These are phyloP conservation scores for Talaromyces proteolyticus DNA, from an alignment of 495 filamentous ascomycete species.

Conservation along the genomic window DNA sequence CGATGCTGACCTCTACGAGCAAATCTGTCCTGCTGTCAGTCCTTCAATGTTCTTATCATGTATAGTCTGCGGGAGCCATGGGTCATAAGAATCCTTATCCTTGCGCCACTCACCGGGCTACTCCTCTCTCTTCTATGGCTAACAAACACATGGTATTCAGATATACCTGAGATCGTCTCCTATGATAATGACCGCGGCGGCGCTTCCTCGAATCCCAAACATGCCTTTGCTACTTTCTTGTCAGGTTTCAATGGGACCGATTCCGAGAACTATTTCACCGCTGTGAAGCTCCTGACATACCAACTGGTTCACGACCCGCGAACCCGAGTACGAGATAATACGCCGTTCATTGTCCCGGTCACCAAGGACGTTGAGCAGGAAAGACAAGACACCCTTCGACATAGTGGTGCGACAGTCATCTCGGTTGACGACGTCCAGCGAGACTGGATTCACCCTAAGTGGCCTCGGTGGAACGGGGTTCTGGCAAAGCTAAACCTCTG, in stretches of 20 bases:
- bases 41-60: background rate
- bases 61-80: background rate
- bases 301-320: conserved; percentile 36
- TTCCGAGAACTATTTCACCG: conserved; percentile 23
- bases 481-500: conserved; percentile 36
- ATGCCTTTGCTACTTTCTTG: conserved; percentile 1
- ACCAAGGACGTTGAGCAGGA: conserved; percentile 13
- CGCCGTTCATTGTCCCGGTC: conserved; percentile 29
- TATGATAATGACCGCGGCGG: background rate
- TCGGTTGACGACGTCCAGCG: conserved; percentile 18
- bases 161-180: background rate
- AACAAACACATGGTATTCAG: background rate
- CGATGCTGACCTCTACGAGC: background rate
- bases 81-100: background rate
- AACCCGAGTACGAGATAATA: conserved; percentile 17
- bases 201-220: background rate
- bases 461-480: conserved; percentile 21
- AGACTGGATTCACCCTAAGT: conserved; percentile 18
- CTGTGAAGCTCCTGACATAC: conserved; percentile 34
- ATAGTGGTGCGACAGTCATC: conserved; percentile 29
- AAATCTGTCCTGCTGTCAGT: background rate
- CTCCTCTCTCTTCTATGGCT: background rate
- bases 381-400: conserved; percentile 15
- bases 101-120: background rate
- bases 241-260: conserved; percentile 20